These are phyloP conservation scores for Quambalaria eucalypti DNA, from an alignment of 1,284 basidiomycete genomes.

Conservation along the genomic window DNA sequence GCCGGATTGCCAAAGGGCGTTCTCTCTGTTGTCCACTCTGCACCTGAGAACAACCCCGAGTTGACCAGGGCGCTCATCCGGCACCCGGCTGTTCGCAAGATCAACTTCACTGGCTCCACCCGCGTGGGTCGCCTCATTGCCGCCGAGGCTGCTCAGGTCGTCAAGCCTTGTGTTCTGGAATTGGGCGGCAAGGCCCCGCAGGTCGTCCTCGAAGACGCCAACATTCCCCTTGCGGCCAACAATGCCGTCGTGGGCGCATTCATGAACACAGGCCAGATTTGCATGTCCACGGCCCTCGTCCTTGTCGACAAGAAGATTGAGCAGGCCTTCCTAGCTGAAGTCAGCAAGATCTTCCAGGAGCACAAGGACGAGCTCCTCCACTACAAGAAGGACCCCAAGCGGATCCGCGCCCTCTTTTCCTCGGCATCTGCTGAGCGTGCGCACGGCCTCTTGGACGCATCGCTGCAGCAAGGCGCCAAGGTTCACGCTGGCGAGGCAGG, in stretches of 20 bases:
- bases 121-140: constrained; percentile 75
- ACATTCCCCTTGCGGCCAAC: constrained; percentile 56
- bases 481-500: constrained; percentile 52
- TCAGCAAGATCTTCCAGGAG: constrained; percentile 49
- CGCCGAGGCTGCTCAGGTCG: constrained; percentile 71
- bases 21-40: constrained; percentile 56
- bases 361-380: constrained; percentile 12
- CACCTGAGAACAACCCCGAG: constrained; percentile 51
- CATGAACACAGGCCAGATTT: constrained; percentile 60
- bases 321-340: constrained; percentile 45
- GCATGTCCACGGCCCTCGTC: constrained; percentile 62
- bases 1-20: constrained; percentile 60
- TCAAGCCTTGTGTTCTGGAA: constrained; percentile 52
- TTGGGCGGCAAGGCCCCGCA: constrained; percentile 51
- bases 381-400: constrained; percentile 10
- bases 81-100: constrained; percentile 53
- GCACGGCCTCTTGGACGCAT: constrained; percentile 53
- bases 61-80: constrained; percentile 56
- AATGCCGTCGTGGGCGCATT: constrained; percentile 54
- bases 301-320: constrained; percentile 51
- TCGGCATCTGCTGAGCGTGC: constrained; percentile 54
- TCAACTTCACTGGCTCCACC: constrained; percentile 51
- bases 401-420: constrained; percentile 53
- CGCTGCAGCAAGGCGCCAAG: constrained; percentile 54
- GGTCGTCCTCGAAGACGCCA: constrained; percentile 57